Conservation (phyloP, 148 eudicot genomes). For the Rhododendron molle region DNA sequence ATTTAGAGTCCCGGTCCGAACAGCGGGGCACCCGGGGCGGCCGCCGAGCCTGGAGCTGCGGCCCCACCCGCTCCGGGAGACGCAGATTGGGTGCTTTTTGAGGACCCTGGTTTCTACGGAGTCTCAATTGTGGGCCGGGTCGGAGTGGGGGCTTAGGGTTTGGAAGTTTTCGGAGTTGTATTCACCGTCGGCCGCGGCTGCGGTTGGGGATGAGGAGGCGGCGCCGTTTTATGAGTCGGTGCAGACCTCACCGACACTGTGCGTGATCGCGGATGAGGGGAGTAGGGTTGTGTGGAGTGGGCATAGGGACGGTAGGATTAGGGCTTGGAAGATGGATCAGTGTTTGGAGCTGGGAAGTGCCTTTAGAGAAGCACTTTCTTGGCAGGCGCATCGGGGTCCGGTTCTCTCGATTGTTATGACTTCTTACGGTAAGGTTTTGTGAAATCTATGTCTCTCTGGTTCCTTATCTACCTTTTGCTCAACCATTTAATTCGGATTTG, state of each 20-base stretch:
- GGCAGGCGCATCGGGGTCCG: conserved; percentile 88
- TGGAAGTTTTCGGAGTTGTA: conserved; percentile 61
- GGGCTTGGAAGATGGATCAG: conserved; percentile 75
- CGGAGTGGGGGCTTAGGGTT: conserved; percentile 58
- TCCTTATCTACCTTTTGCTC: not conserved
- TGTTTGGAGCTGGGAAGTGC: conserved; percentile 13
- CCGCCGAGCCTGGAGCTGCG: conserved; percentile 76
- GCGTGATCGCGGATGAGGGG: conserved; percentile 60
- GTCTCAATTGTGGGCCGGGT: conserved; percentile 71
- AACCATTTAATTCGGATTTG: not conserved
- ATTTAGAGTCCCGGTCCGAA: conserved; percentile 50
- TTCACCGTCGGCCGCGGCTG: not conserved
- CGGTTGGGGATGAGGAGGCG: conserved; percentile 58
- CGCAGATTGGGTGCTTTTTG: conserved; percentile 54
- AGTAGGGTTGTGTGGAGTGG: conserved; percentile 82
- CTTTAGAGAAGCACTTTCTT: conserved; percentile 64
- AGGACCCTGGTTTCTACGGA: conserved; percentile 38
- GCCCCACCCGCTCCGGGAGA: conserved; percentile 73
- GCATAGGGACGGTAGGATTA: conserved; percentile 72
- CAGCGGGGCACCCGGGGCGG: conserved; percentile 52
- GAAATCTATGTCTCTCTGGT: not conserved
- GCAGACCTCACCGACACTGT: conserved; percentile 36
- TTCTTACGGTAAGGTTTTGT: conserved; percentile 53
- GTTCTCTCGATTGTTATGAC: conserved; percentile 67
- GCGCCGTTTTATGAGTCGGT: conserved; percentile 48